phyloP scores from a whole-genome alignment of 768 basidiomycete species.

The Strobilomyces dryophilus region DNA sequence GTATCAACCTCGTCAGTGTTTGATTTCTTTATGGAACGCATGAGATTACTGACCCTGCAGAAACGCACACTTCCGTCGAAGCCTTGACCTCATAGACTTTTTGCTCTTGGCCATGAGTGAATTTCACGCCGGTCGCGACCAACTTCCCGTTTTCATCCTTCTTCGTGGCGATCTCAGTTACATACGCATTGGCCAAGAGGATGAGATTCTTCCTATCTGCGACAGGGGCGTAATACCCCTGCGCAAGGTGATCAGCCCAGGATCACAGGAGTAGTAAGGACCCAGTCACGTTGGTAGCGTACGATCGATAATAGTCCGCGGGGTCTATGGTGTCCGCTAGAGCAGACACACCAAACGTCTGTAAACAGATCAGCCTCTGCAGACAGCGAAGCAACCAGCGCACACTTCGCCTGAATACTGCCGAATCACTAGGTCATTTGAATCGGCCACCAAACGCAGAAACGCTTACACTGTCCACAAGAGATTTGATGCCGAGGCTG shows the following conservation, averaged over 20 bases:
- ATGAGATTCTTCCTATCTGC: background rate
- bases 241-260: background rate
- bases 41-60: background rate
- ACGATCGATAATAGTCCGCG: background rate
- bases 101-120: background rate
- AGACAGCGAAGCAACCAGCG: background rate
- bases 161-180: background rate
- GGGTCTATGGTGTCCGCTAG: background rate
- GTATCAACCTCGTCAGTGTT: background rate
- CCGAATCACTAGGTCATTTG: background rate
- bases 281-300: background rate
- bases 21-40: background rate
- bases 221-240: background rate
- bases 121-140: background rate
- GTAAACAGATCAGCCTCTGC: background rate
- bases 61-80: constrained; percentile 1
- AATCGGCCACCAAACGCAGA: background rate
- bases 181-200: background rate
- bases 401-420: background rate
- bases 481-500: background rate
- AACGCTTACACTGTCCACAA: background rate
- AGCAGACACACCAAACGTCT: background rate
- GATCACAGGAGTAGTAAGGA: background rate
- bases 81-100: background rate
- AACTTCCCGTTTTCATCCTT: background rate